Evolutionary conservation across 495 filamentous ascomycete species (phyloP).

Genomic region (Elaphomyces granulatus): DNA sequence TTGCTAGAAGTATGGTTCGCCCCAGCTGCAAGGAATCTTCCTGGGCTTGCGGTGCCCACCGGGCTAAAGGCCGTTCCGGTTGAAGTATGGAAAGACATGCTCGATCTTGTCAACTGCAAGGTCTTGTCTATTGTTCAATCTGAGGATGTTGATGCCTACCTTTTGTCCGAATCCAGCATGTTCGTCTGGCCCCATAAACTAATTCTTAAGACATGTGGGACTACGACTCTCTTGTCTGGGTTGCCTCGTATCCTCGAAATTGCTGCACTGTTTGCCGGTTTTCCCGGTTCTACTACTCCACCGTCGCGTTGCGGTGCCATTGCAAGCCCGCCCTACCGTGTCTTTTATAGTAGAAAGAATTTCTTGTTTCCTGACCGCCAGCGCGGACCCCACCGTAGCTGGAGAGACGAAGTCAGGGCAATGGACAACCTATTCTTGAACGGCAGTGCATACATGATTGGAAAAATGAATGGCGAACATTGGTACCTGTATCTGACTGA

Average conservation of each 20-base stretch:
- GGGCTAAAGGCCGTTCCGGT: conserved; percentile 77
- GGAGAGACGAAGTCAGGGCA: conserved; percentile 86
- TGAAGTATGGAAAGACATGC: conserved; percentile 89
- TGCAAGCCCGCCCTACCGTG: conserved; percentile 77
- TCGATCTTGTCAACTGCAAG: conserved; percentile 96
- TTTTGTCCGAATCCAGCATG: conserved; percentile 97
- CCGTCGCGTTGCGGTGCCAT: conserved; percentile 41
- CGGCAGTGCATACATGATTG: conserved; percentile 98
- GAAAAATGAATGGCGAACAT: conserved; percentile 99
- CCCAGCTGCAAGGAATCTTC: conserved; percentile 58
- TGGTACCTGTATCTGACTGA: conserved; percentile 98
- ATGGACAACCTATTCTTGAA: conserved; percentile 80
- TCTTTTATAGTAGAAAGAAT: conserved; percentile 99
- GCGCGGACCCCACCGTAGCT: conserved; percentile 87
- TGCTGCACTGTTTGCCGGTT: conserved; percentile 74
- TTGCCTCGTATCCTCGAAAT: conserved; percentile 83
- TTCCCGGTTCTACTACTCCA: conserved; percentile 47
- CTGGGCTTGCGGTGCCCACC: conserved; percentile 49
- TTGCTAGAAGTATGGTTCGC: conserved; percentile 98
- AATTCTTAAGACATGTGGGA: conserved; percentile 97
- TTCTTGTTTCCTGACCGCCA: conserved; percentile 95
- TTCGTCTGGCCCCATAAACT: conserved; percentile 99
- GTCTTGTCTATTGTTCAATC: conserved; percentile 89
- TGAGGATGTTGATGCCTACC: conserved; percentile 93
- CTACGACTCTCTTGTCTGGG: conserved; percentile 83